These are phyloP conservation scores for Lepidium sativum DNA, from an alignment of 345 rosid species.

Conservation along the genomic window DNA sequence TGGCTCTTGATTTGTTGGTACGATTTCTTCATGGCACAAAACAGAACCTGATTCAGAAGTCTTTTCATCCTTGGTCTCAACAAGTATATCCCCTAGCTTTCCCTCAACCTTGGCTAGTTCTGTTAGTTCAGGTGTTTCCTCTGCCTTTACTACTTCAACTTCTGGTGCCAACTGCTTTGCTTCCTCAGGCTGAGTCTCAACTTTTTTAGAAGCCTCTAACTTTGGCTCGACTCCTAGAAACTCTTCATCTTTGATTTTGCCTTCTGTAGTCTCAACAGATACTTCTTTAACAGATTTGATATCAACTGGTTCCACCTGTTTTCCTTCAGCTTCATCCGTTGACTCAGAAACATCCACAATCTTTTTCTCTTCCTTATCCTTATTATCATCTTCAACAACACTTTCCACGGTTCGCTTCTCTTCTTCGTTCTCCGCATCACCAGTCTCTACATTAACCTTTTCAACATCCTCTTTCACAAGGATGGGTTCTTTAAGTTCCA, in stretches of 20 bases:
- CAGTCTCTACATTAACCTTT: background rate
- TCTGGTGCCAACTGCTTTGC: slow-evolving; percentile 5
- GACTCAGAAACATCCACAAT: slow-evolving; percentile 4
- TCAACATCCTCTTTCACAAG: slow-evolving; percentile 4
- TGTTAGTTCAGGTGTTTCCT: slow-evolving; percentile 1
- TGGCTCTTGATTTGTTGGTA: background rate
- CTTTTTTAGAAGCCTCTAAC: slow-evolving; percentile 3
- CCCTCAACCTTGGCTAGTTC: slow-evolving; percentile 13
- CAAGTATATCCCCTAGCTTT: background rate
- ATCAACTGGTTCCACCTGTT: slow-evolving; percentile 22
- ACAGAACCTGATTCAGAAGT: background rate
- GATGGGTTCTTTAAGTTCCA: slow-evolving; percentile 1
- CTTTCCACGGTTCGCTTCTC: background rate
- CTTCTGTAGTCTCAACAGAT: slow-evolving; percentile 12
- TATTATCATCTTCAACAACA: slow-evolving; percentile 3
- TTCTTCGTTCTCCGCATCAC: slow-evolving; percentile 1
- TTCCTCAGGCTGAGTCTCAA: slow-evolving; percentile 11
- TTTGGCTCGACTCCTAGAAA: slow-evolving; percentile 11
- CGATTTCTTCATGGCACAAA: background rate
- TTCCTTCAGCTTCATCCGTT: background rate
- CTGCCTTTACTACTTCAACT: slow-evolving; percentile 12
- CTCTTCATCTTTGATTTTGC: slow-evolving; percentile 1
- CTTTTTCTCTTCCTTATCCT: slow-evolving; percentile 10
- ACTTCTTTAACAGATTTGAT: slow-evolving; percentile 2
- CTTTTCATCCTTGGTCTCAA: slow-evolving; percentile 17